phyloP scores from a whole-genome alignment of 345 rosid species.

The Citrus mangshanensis region DNA sequence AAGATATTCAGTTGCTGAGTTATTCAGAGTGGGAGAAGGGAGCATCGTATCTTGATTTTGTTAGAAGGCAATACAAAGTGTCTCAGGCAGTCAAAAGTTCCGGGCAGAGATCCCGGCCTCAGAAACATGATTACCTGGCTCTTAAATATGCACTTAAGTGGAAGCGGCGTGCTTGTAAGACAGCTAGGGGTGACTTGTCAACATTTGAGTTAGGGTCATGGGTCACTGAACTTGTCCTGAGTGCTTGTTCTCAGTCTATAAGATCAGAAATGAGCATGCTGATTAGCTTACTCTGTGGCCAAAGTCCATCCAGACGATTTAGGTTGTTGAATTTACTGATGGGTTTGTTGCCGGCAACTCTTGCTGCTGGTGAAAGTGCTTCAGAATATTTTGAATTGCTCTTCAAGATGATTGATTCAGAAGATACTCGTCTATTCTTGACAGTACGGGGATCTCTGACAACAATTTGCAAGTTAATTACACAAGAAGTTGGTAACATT shows the following conservation, averaged over 20 bases:
- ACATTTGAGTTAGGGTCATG: constrained; percentile 93
- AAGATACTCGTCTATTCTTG: constrained; percentile 92
- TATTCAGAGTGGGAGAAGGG: constrained; percentile 98
- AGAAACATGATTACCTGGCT: constrained; percentile 76
- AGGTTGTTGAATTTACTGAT: constrained; percentile 79
- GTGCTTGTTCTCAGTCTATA: constrained; percentile 98
- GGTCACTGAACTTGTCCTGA: constrained; percentile 93
- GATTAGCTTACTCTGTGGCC: constrained; percentile 78
- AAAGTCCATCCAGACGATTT: constrained; percentile 75
- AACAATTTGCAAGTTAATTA: constrained; percentile 74
- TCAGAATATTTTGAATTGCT: constrained; percentile 94
- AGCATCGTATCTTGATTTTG: constrained; percentile 96
- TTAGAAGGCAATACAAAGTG: constrained; percentile 93
- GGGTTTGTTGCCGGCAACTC: constrained; percentile 81
- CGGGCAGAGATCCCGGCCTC: constrained; percentile 69
- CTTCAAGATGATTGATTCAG: constrained; percentile 81
- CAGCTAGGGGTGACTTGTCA: constrained; percentile 60
- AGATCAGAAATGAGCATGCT: constrained; percentile 98
- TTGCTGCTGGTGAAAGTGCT: constrained; percentile 93
- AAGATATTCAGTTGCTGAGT: constrained; percentile 83
- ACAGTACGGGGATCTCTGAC: constrained; percentile 85
- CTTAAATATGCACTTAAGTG: constrained; percentile 90
- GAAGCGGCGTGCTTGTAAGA: constrained; percentile 65
- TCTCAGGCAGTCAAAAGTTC: constrained; percentile 68
- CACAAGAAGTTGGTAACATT: constrained; percentile 85